Percentiles rank a stretch among this genome's conserved stretches.
Conservation (phyloP, 768 basidiomycete species). For the Suillus ampliporus region DNA sequence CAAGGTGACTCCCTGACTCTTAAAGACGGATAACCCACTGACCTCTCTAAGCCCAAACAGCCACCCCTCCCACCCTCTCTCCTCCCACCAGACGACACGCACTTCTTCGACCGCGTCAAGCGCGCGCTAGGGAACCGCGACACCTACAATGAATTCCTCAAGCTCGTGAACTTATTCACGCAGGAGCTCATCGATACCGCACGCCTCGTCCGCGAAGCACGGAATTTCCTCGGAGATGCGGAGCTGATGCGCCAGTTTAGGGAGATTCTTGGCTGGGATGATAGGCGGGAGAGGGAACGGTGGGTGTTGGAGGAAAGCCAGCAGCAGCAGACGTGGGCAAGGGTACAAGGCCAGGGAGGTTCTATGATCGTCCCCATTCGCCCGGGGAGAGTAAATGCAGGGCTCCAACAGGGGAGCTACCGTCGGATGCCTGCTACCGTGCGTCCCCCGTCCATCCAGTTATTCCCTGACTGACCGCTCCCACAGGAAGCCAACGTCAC, state of each 20-base stretch:
- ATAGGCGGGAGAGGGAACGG: constrained; percentile 64
- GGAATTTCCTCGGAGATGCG: constrained; percentile 75
- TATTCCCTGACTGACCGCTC: constrained; percentile 6
- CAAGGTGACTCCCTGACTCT: constrained; percentile 7
- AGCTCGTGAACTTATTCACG: constrained; percentile 92
- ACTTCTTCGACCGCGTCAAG: constrained; percentile 93
- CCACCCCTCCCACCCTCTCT: constrained; percentile 19
- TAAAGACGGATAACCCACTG: background rate
- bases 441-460: constrained; percentile 38
- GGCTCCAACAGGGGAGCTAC: constrained; percentile 86
- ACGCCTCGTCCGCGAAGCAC: constrained; percentile 80
- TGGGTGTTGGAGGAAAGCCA: constrained; percentile 54
- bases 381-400: constrained; percentile 69
- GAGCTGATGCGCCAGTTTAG: constrained; percentile 85
- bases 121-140: constrained; percentile 73
- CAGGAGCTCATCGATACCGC: constrained; percentile 92
- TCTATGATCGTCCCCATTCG: constrained; percentile 41
- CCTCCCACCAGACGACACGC: constrained; percentile 57
- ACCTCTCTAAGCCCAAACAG: constrained; percentile 28
- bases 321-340: constrained; percentile 53
- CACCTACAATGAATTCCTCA: constrained; percentile 93
- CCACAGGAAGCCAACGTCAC: constrained; percentile 81
- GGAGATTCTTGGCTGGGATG: constrained; percentile 88
- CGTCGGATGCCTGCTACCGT: constrained; percentile 81
- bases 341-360: constrained; percentile 50